A percentile compares a stretch with the other conserved stretches of the same genome.
Conservation (phyloP, 345 rosid genomes). For the Dipteronia sinensis region DNA sequence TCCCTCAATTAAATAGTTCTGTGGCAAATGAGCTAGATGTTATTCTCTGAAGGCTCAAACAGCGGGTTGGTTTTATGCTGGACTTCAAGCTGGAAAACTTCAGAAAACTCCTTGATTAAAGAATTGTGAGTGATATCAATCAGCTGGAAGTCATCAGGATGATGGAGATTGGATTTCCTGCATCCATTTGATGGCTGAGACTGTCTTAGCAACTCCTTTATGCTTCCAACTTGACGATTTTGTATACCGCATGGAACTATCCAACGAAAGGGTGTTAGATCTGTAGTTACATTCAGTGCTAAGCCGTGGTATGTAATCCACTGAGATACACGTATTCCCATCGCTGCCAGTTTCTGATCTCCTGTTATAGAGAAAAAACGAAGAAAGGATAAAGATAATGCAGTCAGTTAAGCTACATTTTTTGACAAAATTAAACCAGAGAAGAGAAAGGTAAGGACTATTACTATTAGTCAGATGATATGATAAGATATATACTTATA, state of each 20-base stretch:
- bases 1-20: background rate
- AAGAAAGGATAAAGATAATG: conserved; percentile 14
- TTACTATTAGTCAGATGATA: background rate
- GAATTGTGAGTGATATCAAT: conserved; percentile 51
- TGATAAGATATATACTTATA: background rate
- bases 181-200: background rate
- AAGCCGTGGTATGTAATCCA: conserved; percentile 85
- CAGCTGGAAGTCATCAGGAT: conserved; percentile 36
- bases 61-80: conserved; percentile 21
- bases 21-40: background rate
- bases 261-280: conserved; percentile 63
- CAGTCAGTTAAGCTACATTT: background rate
- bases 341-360: conserved; percentile 72
- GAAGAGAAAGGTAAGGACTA: background rate
- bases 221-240: conserved; percentile 66
- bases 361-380: conserved; percentile 36
- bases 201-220: conserved; percentile 48
- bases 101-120: conserved; percentile 61
- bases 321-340: conserved; percentile 70
- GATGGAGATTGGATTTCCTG: background rate
- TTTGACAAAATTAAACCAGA: background rate
- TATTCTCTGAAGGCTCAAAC: conserved; percentile 15
- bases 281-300: conserved; percentile 81
- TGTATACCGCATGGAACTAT: conserved; percentile 83
- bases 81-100: conserved; percentile 65